phyloP scores from a whole-genome alignment of 192 early-diverging fungal species.

The Backusella parvicylindrica region DNA sequence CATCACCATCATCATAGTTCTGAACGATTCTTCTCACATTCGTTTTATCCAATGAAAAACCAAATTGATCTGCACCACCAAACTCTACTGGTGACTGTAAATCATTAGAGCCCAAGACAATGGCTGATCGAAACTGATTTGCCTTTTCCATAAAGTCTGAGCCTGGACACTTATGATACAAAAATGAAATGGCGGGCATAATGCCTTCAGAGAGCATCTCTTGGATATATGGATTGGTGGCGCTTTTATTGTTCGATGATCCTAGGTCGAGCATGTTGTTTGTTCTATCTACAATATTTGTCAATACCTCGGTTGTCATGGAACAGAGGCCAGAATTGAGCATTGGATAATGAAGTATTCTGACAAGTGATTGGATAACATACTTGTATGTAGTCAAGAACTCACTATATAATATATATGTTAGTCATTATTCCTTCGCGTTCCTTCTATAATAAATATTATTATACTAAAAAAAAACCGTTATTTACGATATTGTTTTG shows the following conservation, averaged over 20 bases:
- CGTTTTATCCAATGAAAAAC: background rate
- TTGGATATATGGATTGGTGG: background rate
- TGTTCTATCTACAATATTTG: background rate
- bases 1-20: constrained; percentile 7
- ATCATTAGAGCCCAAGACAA: background rate
- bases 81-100: background rate
- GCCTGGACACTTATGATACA: background rate
- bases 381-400: constrained; percentile 1
- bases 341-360: constrained; percentile 10
- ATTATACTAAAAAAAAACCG: too few relatives aligned
- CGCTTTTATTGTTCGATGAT: background rate
- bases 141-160: background rate
- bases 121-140: background rate
- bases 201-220: constrained; percentile 1
- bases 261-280: background rate
- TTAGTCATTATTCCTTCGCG: too few relatives aligned
- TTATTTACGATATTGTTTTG: constrained; percentile 13
- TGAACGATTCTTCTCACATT: constrained; percentile 3
- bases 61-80: background rate
- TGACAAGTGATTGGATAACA: background rate
- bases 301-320: background rate
- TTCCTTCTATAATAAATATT: too few relatives aligned
- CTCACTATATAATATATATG: background rate
- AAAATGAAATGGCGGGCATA: background rate
- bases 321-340: background rate